These are phyloP conservation scores for Coriaria nepalensis DNA, from an alignment of 306 rosid species.

Conservation along the genomic window DNA sequence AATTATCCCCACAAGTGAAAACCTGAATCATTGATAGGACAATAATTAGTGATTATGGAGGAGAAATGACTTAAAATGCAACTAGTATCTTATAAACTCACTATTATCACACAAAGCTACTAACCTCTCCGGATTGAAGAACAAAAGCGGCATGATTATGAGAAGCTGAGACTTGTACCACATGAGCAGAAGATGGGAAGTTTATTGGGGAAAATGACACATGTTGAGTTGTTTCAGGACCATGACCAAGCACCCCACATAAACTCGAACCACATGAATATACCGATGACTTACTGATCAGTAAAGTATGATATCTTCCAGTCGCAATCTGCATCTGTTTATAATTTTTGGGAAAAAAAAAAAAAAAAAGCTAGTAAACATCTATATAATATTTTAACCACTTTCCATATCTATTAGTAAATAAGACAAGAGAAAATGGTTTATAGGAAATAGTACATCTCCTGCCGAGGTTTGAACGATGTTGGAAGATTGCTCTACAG, in stretches of 20 bases:
- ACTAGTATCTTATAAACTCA: background rate
- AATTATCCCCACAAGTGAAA: constrained; percentile 86
- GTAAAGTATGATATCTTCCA: constrained; percentile 73
- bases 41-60: background rate
- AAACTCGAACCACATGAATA: constrained; percentile 83
- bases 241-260: constrained; percentile 94
- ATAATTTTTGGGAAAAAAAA: constrained; percentile 11
- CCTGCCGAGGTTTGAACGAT: constrained; percentile 76
- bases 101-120: constrained; percentile 10
- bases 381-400: background rate
- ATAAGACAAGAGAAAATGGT: constrained; percentile 8
- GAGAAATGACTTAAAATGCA: background rate
- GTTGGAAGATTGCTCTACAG: constrained; percentile 64
- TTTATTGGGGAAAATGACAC: constrained; percentile 51
- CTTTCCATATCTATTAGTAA: too few species aligned
- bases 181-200: constrained; percentile 46
- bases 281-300: constrained; percentile 60
- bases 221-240: constrained; percentile 65
- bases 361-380: background rate
- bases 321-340: constrained; percentile 86
- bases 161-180: constrained; percentile 78
- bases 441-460: constrained; percentile 61
- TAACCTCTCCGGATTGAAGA: constrained; percentile 76
- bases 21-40: constrained; percentile 33
- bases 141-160: constrained; percentile 83